Conservation (phyloP, 768 basidiomycete species). For the Lepiota venenata region DNA sequence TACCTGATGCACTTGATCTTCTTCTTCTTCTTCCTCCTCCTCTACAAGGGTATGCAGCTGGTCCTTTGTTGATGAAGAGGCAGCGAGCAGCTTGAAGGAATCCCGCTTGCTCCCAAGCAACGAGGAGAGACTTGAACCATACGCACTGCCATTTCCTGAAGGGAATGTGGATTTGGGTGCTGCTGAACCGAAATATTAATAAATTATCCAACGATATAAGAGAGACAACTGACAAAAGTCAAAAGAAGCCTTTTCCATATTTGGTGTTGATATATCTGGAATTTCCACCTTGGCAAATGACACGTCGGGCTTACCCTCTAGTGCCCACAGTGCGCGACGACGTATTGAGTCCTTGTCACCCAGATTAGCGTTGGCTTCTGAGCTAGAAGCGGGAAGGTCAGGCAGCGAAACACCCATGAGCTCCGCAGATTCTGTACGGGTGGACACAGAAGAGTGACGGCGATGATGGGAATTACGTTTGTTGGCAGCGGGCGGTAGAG, state of each 20-base stretch:
- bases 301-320: slow-evolving; percentile 79
- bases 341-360: slow-evolving; percentile 79
- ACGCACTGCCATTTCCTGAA: slow-evolving; percentile 23
- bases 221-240: slow-evolving; percentile 58
- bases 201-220: slow-evolving; percentile 3
- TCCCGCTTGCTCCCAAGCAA: slow-evolving; percentile 67
- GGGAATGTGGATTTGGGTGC: slow-evolving; percentile 62
- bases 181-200: slow-evolving; percentile 22
- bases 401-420: slow-evolving; percentile 82
- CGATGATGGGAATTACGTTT: slow-evolving; percentile 81
- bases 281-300: slow-evolving; percentile 79
- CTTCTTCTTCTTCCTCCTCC: slow-evolving; percentile 85
- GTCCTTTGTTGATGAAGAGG: slow-evolving; percentile 67
- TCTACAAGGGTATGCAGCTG: slow-evolving; percentile 77
- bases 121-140: slow-evolving; percentile 21
- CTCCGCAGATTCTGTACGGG: slow-evolving; percentile 86
- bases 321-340: slow-evolving; percentile 77
- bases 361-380: slow-evolving; percentile 66
- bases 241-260: slow-evolving; percentile 51
- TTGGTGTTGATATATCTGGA: slow-evolving; percentile 66
- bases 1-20: slow-evolving; percentile 20
- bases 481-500: slow-evolving; percentile 29
- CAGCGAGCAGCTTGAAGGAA: slow-evolving; percentile 69
- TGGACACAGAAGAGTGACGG: slow-evolving; percentile 85
- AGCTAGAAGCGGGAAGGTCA: slow-evolving; percentile 54